Evolutionary conservation across 2,329 filamentous ascomycete species (phyloP).

Genomic region (Macrophomina tecta): DNA sequence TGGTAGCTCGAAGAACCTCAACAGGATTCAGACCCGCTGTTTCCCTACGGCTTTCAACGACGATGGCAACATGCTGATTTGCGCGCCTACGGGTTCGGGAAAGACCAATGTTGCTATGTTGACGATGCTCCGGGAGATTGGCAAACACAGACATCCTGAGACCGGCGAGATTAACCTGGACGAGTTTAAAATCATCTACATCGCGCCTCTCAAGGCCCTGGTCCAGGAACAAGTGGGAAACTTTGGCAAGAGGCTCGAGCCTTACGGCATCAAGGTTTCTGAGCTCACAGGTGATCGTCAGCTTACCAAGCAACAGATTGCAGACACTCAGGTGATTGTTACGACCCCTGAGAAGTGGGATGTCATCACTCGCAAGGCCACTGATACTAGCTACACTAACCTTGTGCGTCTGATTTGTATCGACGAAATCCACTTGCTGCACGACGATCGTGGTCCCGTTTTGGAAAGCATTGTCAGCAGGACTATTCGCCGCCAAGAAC

Average conservation of each 20-base stretch:
- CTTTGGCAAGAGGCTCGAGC: conserved; percentile 87
- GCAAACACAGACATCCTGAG: conserved; percentile 86
- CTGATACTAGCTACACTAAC: conserved; percentile 94
- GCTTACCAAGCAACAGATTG: conserved; percentile 97
- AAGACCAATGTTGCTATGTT: conserved; percentile 99
- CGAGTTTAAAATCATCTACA: conserved; percentile 98
- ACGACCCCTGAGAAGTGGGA: conserved; percentile 99
- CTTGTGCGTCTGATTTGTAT: conserved; percentile 96
- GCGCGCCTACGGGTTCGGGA: conserved; percentile 93
- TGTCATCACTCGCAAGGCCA: conserved; percentile 97
- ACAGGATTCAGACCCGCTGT: conserved; percentile 94
- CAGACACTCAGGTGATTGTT: conserved; percentile 96
- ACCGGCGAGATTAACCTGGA: conserved; percentile 96
- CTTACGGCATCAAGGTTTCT: conserved; percentile 90
- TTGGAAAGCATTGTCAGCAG: conserved; percentile 95
- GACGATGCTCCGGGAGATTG: conserved; percentile 92
- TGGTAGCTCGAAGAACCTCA: conserved; percentile 82
- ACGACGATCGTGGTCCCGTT: conserved; percentile 96
- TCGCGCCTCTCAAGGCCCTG: conserved; percentile 91
- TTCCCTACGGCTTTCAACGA: conserved; percentile 89
- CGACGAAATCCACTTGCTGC: conserved; percentile 95
- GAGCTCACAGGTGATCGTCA: conserved; percentile 97
- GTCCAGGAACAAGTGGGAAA: conserved; percentile 99
- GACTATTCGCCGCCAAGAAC: conserved; percentile 90
- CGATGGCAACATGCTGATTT: conserved; percentile 97